Conservation (phyloP, 1,284 basidiomycete genomes). For the Boletus sp. region DNA sequence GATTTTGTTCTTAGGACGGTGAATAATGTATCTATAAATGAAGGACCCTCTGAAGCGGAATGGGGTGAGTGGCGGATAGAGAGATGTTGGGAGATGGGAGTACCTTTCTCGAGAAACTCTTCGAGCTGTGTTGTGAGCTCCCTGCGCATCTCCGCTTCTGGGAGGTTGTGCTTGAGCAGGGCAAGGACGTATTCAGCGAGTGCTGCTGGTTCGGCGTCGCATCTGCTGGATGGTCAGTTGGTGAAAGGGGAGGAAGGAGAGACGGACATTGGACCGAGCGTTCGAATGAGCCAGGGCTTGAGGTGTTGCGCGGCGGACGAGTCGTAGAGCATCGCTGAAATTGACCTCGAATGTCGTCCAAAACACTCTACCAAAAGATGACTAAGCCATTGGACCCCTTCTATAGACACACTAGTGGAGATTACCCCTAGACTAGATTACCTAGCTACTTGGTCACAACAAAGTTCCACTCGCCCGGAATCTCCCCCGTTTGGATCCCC, state of each 20-base stretch:
- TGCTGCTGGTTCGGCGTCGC: constrained; percentile 92
- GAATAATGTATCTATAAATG: constrained; percentile 85
- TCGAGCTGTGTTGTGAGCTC: constrained; percentile 77
- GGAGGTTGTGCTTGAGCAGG: constrained; percentile 85
- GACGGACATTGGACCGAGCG: constrained; percentile 78
- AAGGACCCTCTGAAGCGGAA: constrained; percentile 53
- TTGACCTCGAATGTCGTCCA: not conserved
- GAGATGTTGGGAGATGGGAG: constrained; percentile 20
- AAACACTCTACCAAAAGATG: constrained; percentile 12
- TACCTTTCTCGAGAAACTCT: constrained; percentile 90
- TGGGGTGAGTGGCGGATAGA: constrained; percentile 13
- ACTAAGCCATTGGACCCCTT: constrained; percentile 17
- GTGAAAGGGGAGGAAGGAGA: not conserved
- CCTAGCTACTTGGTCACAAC: constrained; percentile 38
- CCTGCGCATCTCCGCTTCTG: constrained; percentile 78
- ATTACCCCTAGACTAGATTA: not conserved
- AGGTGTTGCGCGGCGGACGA: constrained; percentile 56
- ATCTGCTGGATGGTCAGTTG: constrained; percentile 48
- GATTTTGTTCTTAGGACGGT: constrained; percentile 77
- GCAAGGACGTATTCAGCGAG: constrained; percentile 94
- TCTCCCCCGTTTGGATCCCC: constrained; percentile 87
- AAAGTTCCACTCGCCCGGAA: constrained; percentile 81
- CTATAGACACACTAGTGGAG: not conserved
- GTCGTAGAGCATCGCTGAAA: constrained; percentile 58
- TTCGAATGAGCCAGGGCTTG: constrained; percentile 79